Conservation (phyloP, 2,329 filamentous ascomycete species). For the Emergomyces pasteurianus region DNA sequence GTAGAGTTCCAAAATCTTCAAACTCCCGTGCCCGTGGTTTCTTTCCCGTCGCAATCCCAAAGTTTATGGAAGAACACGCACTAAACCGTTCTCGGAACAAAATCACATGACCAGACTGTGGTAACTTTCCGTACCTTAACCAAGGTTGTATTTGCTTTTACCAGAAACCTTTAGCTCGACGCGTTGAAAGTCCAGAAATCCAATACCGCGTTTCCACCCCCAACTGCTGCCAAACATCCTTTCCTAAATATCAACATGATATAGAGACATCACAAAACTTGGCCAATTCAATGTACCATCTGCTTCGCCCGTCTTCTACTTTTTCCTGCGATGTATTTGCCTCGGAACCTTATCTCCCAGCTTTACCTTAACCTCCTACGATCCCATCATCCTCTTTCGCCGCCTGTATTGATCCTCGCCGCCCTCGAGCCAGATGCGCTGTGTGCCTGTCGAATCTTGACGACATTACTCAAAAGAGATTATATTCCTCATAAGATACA, state of each 20-base stretch:
- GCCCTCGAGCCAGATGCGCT: constrained; percentile 91
- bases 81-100: not conserved
- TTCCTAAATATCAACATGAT: not conserved
- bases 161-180: not conserved
- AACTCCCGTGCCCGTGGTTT: no score
- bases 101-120: not conserved
- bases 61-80: not conserved
- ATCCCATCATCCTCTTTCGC: constrained; percentile 77
- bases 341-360: constrained; percentile 74
- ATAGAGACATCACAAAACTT: not conserved
- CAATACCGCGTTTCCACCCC: not conserved
- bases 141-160: not conserved
- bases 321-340: constrained; percentile 68
- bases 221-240: not conserved
- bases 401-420: constrained; percentile 81
- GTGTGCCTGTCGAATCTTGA: constrained; percentile 89
- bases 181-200: not conserved
- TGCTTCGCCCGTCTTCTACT: not conserved
- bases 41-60: not conserved
- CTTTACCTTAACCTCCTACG: constrained; percentile 82
- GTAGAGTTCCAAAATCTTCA: no score
- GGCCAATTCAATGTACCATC: not conserved
- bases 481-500: constrained; percentile 97
- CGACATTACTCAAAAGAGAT: constrained; percentile 86
- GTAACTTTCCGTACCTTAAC: not conserved